Conservation (phyloP, 306 rosid species). For the Castanospermum australe region DNA sequence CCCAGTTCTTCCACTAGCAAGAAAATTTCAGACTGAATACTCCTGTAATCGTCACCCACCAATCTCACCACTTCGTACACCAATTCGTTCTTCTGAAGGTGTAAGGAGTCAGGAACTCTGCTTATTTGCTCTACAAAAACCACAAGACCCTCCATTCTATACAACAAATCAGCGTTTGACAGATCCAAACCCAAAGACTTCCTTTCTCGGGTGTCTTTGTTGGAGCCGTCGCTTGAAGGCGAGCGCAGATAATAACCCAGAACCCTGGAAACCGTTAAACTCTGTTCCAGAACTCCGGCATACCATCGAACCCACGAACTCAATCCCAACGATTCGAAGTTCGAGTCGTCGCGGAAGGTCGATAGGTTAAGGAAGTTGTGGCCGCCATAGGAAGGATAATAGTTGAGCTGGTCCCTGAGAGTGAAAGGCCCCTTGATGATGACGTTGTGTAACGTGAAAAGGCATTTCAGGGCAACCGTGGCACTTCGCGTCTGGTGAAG, state of each 20-base stretch:
- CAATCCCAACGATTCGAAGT: slow-evolving; percentile 34
- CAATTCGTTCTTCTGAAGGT: slow-evolving; percentile 54
- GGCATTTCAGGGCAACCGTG: slow-evolving; percentile 80
- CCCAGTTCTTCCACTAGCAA: slow-evolving; percentile 42
- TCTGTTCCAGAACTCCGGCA: slow-evolving; percentile 58
- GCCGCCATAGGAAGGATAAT: slow-evolving; percentile 67
- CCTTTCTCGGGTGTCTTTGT: not conserved
- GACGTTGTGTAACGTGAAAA: slow-evolving; percentile 62
- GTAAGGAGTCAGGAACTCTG: slow-evolving; percentile 52
- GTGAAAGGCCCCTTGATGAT: slow-evolving; percentile 46
- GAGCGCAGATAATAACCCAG: slow-evolving; percentile 40
- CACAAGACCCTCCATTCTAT: slow-evolving; percentile 49
- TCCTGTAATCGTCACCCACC: slow-evolving; percentile 63
- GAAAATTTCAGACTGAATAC: slow-evolving; percentile 54
- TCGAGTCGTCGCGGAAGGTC: slow-evolving; percentile 58
- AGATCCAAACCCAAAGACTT: not conserved
- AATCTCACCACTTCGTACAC: slow-evolving; percentile 63
- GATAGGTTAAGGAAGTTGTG: slow-evolving; percentile 70
- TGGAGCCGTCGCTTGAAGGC: not conserved
- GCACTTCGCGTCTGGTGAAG: slow-evolving; percentile 64
- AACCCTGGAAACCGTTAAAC: slow-evolving; percentile 39
- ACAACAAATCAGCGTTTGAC: slow-evolving; percentile 41
- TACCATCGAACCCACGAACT: slow-evolving; percentile 90
- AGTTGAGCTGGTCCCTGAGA: slow-evolving; percentile 52
- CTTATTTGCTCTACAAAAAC: slow-evolving; percentile 48